These are phyloP conservation scores for Alternaria alternata DNA, from an alignment of 2,329 filamentous ascomycete genomes.

Conservation along the genomic window DNA sequence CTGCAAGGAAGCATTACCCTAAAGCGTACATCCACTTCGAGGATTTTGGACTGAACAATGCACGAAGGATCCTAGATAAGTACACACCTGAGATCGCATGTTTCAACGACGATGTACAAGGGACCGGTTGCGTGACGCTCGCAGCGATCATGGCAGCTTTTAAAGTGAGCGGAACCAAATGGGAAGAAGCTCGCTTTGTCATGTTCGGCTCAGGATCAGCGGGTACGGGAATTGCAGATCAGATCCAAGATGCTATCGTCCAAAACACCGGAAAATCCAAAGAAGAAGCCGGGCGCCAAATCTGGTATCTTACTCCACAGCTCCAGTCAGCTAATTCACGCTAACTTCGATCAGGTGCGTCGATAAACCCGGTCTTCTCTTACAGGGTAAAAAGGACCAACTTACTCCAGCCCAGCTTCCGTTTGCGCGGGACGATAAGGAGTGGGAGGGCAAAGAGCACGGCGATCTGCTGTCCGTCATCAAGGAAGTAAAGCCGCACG, in stretches of 20 bases:
- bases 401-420: slow-evolving; percentile 72
- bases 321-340: no score
- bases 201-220: slow-evolving; percentile 84
- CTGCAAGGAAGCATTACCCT: slow-evolving; percentile 74
- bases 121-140: slow-evolving; percentile 85
- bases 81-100: slow-evolving; percentile 79
- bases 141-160: slow-evolving; percentile 81
- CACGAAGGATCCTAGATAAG: slow-evolving; percentile 76
- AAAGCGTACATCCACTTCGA: slow-evolving; percentile 89
- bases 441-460: slow-evolving; percentile 68
- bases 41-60: slow-evolving; percentile 83
- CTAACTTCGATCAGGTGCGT: slow-evolving; percentile 66
- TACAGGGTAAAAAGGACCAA: slow-evolving; percentile 66
- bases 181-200: slow-evolving; percentile 74
- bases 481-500: slow-evolving; percentile 76
- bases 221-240: slow-evolving; percentile 85
- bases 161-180: slow-evolving; percentile 70
- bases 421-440: slow-evolving; percentile 70
- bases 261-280: slow-evolving; percentile 71
- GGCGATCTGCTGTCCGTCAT: slow-evolving; percentile 72
- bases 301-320: slow-evolving; percentile 65
- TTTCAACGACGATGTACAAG: slow-evolving; percentile 93
- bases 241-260: slow-evolving; percentile 80
- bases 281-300: slow-evolving; percentile 79
- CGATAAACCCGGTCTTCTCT: slow-evolving; percentile 80